Base-by-base conservation (phyloP, 164 flowering plant species). In the Kalanchoe fedtschenkoi region DNA sequence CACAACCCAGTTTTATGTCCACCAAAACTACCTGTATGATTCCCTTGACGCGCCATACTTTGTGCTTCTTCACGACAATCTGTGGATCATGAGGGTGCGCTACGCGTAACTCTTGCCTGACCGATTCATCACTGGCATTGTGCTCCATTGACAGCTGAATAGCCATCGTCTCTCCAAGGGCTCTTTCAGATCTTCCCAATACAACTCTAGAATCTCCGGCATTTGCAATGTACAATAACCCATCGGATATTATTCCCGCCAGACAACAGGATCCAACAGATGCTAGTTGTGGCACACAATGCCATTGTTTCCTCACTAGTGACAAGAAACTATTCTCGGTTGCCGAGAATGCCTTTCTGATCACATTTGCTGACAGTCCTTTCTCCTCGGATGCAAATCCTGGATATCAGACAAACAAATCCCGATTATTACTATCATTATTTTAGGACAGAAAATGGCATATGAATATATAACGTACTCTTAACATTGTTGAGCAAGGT, bases 1-100 rank as follows among this genome's bases (percentile, higher is more conserved):
- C 2, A 13, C 46, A 42, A 42, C 46, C 14, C 1, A 42, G n/a
- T 1, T 1, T 13, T 2, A 42, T 13, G 46, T 19, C n/a, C n/a
- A n/a, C n/a, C n/a, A 58, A 17, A 10, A 38, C 17, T 76, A 85
- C 91, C 88, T 85, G 91, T 61, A 85, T 81, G 47, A 85, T 51
- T 34, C 91, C 91, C 71, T 83, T 85, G 7, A 85, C 86, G 6
- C 91, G 84, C 88, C 91, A 85, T 56, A 85, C 83, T 61, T 69
- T 77, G 76, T 81, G 84, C 56, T 67, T 81, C 26, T 67, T 47
- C 29, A 81, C 77, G 59, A 83, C 88, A 58, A 86, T 84, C 34
- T 84, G 71, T 1, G 81, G 44, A 74, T 86, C 89, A 65, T 82
- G 35, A 19, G 92, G 89, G 74, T 86, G 89, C 69, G 64, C 51